Conservation (phyloP, 2,329 filamentous ascomycete species). For the Coniosporium tulheliwenetii region DNA sequence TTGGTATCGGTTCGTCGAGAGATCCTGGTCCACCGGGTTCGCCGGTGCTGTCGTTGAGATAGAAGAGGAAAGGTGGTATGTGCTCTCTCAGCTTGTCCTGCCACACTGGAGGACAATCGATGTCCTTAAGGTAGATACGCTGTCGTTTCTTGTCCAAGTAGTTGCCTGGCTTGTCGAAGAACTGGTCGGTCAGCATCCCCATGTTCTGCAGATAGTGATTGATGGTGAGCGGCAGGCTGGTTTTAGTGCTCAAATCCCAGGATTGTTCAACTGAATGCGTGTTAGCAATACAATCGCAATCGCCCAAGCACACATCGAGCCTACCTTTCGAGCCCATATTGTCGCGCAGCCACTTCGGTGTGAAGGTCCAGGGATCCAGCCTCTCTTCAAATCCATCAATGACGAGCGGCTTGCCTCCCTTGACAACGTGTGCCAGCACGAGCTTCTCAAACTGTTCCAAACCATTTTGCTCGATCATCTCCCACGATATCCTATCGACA, state of each 20-base stretch:
- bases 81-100: slow-evolving; percentile 60
- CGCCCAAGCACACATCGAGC: neutral
- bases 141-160: slow-evolving; percentile 69
- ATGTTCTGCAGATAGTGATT: slow-evolving; percentile 85
- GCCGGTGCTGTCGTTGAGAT: slow-evolving; percentile 68
- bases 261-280: slow-evolving; percentile 58
- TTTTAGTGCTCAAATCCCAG: slow-evolving; percentile 58
- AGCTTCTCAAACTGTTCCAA: slow-evolving; percentile 73
- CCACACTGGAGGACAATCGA: slow-evolving; percentile 86
- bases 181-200: slow-evolving; percentile 70
- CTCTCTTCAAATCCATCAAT: slow-evolving; percentile 74
- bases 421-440: slow-evolving; percentile 67
- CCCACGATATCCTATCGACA: slow-evolving; percentile 63
- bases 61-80: slow-evolving; percentile 72
- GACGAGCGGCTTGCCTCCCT: slow-evolving; percentile 73
- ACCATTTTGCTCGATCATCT: slow-evolving; percentile 63
- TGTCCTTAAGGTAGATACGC: slow-evolving; percentile 89
- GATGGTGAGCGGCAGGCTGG: slow-evolving; percentile 69
- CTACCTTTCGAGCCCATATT: slow-evolving; percentile 66
- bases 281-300: neutral
- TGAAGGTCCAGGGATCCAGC: slow-evolving; percentile 66
- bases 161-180: slow-evolving; percentile 48
- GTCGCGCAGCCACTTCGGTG: slow-evolving; percentile 60
- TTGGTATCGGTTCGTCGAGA: slow-evolving; percentile 27
- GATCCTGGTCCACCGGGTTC: slow-evolving; percentile 39